Conservation (phyloP, 768 basidiomycete genomes). For the Cytidiella melzeri region DNA sequence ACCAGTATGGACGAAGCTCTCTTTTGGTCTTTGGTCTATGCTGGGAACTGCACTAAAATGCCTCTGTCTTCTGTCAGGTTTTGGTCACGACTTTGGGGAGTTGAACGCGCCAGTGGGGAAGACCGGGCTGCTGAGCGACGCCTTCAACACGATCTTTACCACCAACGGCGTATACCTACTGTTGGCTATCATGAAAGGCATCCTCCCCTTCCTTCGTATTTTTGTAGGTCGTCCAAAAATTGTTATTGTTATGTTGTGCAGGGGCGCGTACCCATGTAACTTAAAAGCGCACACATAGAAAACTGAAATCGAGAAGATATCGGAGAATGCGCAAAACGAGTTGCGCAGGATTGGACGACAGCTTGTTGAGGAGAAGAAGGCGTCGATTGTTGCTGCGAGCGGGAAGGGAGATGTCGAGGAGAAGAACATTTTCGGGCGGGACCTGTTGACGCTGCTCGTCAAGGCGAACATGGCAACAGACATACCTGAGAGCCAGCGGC, state of each 20-base stretch:
- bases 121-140: slow-evolving; percentile 23
- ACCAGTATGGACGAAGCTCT: slow-evolving; percentile 22
- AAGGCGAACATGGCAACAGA: slow-evolving; percentile 62
- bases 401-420: slow-evolving; percentile 18
- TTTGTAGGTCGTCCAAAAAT: slow-evolving; percentile 14
- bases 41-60: too few species aligned
- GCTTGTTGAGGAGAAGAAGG: slow-evolving; percentile 28
- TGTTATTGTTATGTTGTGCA: not conserved
- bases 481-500: slow-evolving; percentile 43
- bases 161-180: slow-evolving; percentile 1
- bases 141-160: slow-evolving; percentile 24
- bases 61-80: slow-evolving; percentile 37
- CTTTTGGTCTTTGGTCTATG: too few species aligned
- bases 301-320: not conserved
- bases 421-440: slow-evolving; percentile 36
- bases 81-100: slow-evolving; percentile 44
- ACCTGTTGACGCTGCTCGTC: slow-evolving; percentile 55
- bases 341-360: slow-evolving; percentile 24
- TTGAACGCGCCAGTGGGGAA: slow-evolving; percentile 23
- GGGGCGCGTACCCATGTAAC: not conserved
- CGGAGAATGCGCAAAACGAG: slow-evolving; percentile 10
- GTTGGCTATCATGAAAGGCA: slow-evolving; percentile 11
- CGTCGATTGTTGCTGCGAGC: slow-evolving; percentile 23
- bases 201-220: slow-evolving; percentile 19
- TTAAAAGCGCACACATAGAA: not conserved